phyloP scores from a whole-genome alignment of 2,329 filamentous ascomycete genomes.

The Phyllosticta citribraziliensis region DNA sequence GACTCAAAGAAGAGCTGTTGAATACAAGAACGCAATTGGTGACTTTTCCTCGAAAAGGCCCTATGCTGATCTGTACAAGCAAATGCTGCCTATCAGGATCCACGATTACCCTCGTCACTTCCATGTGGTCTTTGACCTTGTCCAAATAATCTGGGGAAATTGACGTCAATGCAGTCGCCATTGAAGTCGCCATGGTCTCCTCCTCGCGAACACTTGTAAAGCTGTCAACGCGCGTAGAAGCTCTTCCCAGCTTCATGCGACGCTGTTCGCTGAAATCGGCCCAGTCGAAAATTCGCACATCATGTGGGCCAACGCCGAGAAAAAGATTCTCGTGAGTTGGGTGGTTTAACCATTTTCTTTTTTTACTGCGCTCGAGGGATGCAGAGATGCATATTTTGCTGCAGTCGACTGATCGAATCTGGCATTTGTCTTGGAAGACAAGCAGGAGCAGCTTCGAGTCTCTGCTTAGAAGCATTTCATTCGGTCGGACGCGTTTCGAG shows the following conservation, averaged over 20 bases:
- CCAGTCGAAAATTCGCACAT: neutral
- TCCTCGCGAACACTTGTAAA: too few relatives aligned
- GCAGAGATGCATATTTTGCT: neutral
- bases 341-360: neutral
- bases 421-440: neutral
- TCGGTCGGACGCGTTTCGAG: neutral
- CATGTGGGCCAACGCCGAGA: neutral
- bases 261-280: neutral
- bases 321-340: neutral
- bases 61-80: neutral
- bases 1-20: neutral
- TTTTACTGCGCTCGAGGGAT: neutral
- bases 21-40: neutral
- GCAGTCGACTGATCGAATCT: neutral
- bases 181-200: neutral
- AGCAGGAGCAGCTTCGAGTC: neutral
- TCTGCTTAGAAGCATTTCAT: neutral
- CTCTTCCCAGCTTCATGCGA: neutral
- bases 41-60: neutral
- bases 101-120: neutral
- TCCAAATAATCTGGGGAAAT: neutral
- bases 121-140: neutral
- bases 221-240: too few relatives aligned
- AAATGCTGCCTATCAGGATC: neutral
- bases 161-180: neutral